Evolutionary conservation across 2,329 filamentous ascomycete genomes (phyloP).

Genomic region (Ophiostoma ulmi): DNA sequence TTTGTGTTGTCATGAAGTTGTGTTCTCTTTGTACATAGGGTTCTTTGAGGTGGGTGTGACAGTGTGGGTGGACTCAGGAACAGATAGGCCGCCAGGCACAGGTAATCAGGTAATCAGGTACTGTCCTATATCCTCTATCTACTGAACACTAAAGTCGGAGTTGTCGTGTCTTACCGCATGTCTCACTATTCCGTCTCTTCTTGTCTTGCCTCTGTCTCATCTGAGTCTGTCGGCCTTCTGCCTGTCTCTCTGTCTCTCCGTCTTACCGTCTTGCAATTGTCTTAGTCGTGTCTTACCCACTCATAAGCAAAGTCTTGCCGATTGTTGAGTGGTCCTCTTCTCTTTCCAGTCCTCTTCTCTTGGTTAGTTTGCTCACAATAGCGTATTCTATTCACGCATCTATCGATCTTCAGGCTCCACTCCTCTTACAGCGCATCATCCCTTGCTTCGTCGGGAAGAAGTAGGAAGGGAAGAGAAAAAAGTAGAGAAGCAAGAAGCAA

Average conservation of each 20-base stretch:
- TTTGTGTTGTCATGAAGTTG: neutral
- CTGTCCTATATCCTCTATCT: neutral
- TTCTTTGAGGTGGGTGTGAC: neutral
- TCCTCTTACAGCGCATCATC: slow-evolving; percentile 12
- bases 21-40: neutral
- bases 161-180: neutral
- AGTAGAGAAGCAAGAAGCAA: neutral
- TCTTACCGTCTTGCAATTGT: neutral
- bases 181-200: neutral
- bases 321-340: neutral
- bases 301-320: neutral
- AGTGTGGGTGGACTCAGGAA: neutral
- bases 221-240: neutral
- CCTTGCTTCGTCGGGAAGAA: neutral
- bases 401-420: neutral
- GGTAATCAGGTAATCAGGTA: neutral
- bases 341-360: neutral
- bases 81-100: neutral
- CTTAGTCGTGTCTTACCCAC: neutral
- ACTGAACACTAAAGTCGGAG: neutral
- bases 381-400: neutral
- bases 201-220: neutral
- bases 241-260: neutral
- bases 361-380: neutral
- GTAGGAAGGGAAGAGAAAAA: neutral